A percentile compares a stretch with the other conserved stretches of the same genome.
Conservation (phyloP, 306 rosid genomes). For the Fragaria vesca region DNA sequence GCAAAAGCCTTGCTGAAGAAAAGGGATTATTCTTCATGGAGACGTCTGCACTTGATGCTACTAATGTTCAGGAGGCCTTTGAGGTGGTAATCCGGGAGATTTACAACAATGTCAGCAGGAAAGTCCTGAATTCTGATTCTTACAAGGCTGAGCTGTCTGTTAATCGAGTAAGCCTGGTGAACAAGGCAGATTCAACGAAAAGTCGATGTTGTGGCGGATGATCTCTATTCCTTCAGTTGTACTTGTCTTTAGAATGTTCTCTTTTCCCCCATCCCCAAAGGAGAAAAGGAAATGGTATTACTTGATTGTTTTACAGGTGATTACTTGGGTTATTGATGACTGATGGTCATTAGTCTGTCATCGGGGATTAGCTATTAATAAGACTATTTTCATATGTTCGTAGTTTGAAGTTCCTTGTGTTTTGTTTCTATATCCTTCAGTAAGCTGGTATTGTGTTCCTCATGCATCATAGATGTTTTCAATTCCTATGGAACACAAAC, state of each 20-base stretch:
- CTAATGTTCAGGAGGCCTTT: conserved; percentile 77
- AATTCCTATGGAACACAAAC: too few relatives aligned
- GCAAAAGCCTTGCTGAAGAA: conserved; percentile 76
- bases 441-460: too few relatives aligned
- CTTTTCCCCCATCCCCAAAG: not conserved
- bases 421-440: not conserved
- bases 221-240: conserved; percentile 19
- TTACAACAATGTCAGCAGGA: conserved; percentile 77
- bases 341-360: not conserved
- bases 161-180: conserved; percentile 65
- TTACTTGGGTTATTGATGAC: not conserved
- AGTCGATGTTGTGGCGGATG: conserved; percentile 62
- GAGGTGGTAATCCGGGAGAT: conserved; percentile 79
- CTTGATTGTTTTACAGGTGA: conserved; percentile 1
- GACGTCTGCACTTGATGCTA: conserved; percentile 88
- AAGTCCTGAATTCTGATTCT: conserved; percentile 73
- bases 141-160: conserved; percentile 78
- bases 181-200: conserved; percentile 50
- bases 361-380: conserved; percentile 2
- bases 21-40: conserved; percentile 91
- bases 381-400: not conserved
- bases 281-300: not conserved
- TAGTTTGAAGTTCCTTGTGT: not conserved
- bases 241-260: not conserved
- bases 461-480: not conserved